Evolutionary conservation across 2,329 filamentous ascomycete genomes (phyloP), one percentile per base, ranked within the genome.

Genomic region (Sclerotinia subarctica): DNA sequence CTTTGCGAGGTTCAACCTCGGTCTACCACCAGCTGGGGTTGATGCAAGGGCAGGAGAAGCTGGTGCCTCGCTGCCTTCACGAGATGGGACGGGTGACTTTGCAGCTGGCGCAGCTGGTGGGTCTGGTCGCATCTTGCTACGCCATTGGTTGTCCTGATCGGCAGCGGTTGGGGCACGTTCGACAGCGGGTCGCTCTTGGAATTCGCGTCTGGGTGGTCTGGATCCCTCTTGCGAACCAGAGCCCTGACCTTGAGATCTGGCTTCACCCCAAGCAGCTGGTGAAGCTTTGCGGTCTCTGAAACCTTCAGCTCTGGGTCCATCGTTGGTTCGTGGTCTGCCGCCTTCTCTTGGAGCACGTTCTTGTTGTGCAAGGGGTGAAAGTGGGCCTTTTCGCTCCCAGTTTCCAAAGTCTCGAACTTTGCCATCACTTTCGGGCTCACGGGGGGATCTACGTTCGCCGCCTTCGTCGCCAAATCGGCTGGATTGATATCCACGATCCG

Each of bases 321-420:
- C 88, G 70, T 83, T 85, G 77, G 82, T 86, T 71, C 82, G 80
- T 69, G 84, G 81, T 71, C 88, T 83, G 68, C 87, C 86, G 69
- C 81, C 84, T 51, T 88, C 86, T 70, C 86, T 83, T 64, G 83
- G 82, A 62, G 79, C 81, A 67, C 82, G 82, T 71, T 88, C 85
- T 57, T 81, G 78, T 69, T 82, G 85, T 64, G 83, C 83, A 73
- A 81, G 83, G 29, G 94, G 92, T 53, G 94, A 92, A 67, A 98
- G 84, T 49, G 95, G 95, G 17, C 95, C 95, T 78, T 92, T 95
- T 75, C 95, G 91, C 81, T 97, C 94, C 95, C 95, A 99, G 80
- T 93, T 96, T 73, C 87, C 86, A 73, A 95, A 90, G 78, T 96
- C 92, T 68, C 92, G 89, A 68, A 88, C 81, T 78, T 92, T 94